Evolutionary conservation across 805 yeast genomes (phyloP), one percentile per base, ranked within the genome.

Genomic region (Wickerhamomyces queroliae): DNA sequence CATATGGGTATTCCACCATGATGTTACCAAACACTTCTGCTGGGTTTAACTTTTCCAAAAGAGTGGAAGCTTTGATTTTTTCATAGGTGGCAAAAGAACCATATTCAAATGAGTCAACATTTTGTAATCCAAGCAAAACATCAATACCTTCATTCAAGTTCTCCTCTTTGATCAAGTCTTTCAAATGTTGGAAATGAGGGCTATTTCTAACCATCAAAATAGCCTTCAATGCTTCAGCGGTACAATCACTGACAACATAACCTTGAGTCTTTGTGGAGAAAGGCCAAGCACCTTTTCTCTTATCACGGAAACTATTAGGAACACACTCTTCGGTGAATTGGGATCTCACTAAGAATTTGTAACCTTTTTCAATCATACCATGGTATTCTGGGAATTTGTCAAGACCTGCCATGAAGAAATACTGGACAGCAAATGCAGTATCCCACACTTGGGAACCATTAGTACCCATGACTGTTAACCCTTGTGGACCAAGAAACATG

Each of bases 391-490:
- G 80, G 25, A 68, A 50, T 22, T 79, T 83, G 3, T 86, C 90
- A 26, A 90, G 61, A 0, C 95, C 96, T 0, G 95, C 85, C 52
- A 74, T 66, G 43, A 87, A 80, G 45, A 78, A 73, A 53, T 87
- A 86, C 56, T 93, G 99, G 20, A 93, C 69, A 40, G 86, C 83
- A 64, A 93, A 91, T 0, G 97, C 90, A 21, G 82, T 80, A 61
- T 93, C 99, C 99, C 99, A 93, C 1, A 83, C 90, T 62, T 93
- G 99, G 0, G 86, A 87, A 19, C 99, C 99, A 60, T 93, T 93
- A 1, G 99, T 93, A 3, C 99, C 99, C 86, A 84, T 87, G 41
- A 87, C 83, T 2, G 91, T 76, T 79, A 93, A 72, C 5, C 99
- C 99, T 56, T 83, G 84, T 0, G 89, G 84, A 0, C 96, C 95